Evolutionary conservation across 1,284 basidiomycete species (phyloP).

Genomic region (Vanrija sp.): DNA sequence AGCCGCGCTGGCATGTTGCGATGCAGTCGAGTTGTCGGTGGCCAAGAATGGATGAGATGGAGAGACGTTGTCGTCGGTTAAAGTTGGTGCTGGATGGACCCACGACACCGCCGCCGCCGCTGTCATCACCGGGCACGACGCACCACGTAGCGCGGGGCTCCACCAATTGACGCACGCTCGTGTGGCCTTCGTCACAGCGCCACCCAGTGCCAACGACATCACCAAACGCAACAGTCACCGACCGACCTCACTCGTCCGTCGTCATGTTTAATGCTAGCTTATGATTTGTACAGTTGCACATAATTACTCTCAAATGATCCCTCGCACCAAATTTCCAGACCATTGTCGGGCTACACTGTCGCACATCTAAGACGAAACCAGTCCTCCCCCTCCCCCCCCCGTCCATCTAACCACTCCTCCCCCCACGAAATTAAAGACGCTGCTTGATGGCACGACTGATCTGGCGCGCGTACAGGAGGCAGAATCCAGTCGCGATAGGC

Average conservation of each 20-base stretch:
- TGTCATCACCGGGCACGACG: no score
- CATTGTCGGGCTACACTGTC: no score
- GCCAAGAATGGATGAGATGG: not conserved
- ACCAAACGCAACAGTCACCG: no score
- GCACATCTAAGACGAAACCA: not conserved
- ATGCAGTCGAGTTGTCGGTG: not conserved
- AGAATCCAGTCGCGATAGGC: constrained; percentile 43
- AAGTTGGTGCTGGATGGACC: no score
- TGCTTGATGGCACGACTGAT: constrained; percentile 43
- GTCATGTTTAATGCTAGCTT: constrained; percentile 1
- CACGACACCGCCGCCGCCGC: no score
- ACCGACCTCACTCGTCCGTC: no score
- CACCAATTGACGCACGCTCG: no score
- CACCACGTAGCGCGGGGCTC: no score
- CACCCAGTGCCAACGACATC: no score
- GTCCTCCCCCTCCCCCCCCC: not conserved
- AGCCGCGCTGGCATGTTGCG: constrained; percentile 41
- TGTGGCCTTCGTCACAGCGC: no score
- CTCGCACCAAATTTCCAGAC: no score
- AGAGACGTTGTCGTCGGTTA: not conserved
- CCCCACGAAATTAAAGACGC: constrained; percentile 6
- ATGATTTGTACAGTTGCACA: not conserved
- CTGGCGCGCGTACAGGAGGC: constrained; percentile 41
- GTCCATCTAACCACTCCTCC: not conserved
- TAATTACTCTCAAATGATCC: no score